Evolutionary conservation across 2,329 filamentous ascomycete genomes (phyloP), one percentile per base, ranked within the genome.

Genomic region (Fusarium keratoplasticum): DNA sequence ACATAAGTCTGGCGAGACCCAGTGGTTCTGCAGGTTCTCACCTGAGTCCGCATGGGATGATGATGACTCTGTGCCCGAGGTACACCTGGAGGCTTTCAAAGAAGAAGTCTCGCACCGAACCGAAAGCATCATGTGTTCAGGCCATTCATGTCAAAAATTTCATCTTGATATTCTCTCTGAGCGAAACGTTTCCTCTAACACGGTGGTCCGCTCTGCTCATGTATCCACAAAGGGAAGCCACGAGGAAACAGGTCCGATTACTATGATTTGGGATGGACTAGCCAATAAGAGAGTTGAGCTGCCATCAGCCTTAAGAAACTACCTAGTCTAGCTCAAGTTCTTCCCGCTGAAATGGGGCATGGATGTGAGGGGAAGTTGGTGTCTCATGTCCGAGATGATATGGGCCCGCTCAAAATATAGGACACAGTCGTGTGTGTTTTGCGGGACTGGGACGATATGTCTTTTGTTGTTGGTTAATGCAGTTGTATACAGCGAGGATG

Each of bases 401-500:
- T 6, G 4, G 1, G 8, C 18, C 38, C n/a, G 11, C 8, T 20
- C 18, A 40, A n/a, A 18, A 20, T 9, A n/a, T n/a, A 20, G 10
- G 5, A 10, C 5, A 5, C 13, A 25, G 16, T 22, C 6, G 20
- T 25, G 13, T 16, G 22, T 25, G 22, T 25, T 14, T 3, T 25
- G 13, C 11, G 42, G 11, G n/a, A 7, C 2, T 3, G 2, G 11
- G n/a, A 7, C 2, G 1, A 1, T 4, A 18, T 16, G 5, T 25
- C 14, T 9, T 25, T 47, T 7, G 13, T 27, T 47, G 6, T 25
- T 16, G 6, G 1, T 9, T 13, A 25, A 25, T 14, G 5, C 3
- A 47, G 20, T 42, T 42, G 18, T 5, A 20, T 9, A n/a, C 20
- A 7, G n/a, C 9, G 2, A 20, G 38, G 9, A 42, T 11, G 2